Percentiles rank a stretch among this genome's conserved stretches.
Evolutionary conservation across 2,329 filamentous ascomycete species (phyloP).

Genomic region (Metarhizium robertsii): DNA sequence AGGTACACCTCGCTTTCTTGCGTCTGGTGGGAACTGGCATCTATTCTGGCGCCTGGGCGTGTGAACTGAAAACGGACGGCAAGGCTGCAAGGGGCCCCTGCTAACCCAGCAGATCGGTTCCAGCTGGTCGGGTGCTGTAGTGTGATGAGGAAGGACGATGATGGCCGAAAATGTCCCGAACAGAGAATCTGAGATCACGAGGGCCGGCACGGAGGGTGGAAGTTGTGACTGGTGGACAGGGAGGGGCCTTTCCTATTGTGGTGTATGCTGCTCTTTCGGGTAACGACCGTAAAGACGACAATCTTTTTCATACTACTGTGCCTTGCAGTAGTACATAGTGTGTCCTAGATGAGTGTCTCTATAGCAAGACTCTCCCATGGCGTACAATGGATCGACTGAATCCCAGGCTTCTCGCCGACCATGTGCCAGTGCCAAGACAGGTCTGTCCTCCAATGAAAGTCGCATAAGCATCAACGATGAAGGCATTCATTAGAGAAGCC

Average conservation of each 20-base stretch:
- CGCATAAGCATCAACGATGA: not conserved
- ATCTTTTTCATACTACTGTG: not conserved
- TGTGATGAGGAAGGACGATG: not conserved
- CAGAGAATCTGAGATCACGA: not conserved
- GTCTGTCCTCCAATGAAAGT: slow-evolving; percentile 1
- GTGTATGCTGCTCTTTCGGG: not conserved
- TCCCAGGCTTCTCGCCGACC: not conserved
- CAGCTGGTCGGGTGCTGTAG: not conserved
- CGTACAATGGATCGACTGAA: not conserved
- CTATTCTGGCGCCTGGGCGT: slow-evolving; percentile 7
- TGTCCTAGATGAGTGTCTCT: slow-evolving; percentile 1
- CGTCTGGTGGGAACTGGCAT: slow-evolving; percentile 15
- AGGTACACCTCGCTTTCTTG: slow-evolving; percentile 31
- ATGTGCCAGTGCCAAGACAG: not conserved
- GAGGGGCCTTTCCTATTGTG: not conserved
- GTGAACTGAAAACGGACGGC: slow-evolving; percentile 5
- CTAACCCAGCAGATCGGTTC: not conserved
- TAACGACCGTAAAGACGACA: not conserved
- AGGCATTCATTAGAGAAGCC: not conserved
- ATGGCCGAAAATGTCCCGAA: not conserved
- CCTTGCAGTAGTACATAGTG: not conserved
- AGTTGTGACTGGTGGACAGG: not conserved
- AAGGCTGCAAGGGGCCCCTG: slow-evolving; percentile 13
- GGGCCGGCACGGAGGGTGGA: not conserved
- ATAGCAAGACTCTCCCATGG: slow-evolving; percentile 1